Percentiles rank a stretch among this genome's conserved stretches.
These are phyloP conservation scores for Annulohypoxylon bovei DNA, from an alignment of 495 filamentous ascomycete species.

Conservation along the genomic window DNA sequence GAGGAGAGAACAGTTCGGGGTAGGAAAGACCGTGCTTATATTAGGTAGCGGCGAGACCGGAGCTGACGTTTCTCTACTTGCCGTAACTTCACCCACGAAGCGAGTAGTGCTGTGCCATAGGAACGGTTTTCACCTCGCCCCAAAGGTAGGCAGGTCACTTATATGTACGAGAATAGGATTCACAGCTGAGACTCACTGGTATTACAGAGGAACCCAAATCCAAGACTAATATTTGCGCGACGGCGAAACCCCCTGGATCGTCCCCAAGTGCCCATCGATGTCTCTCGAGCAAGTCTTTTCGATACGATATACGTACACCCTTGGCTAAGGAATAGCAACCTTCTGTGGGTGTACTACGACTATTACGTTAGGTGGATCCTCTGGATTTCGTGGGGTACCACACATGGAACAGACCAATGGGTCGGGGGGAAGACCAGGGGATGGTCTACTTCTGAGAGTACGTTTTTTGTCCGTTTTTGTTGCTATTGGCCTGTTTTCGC, in stretches of 20 bases:
- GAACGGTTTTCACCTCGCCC: conserved; percentile 50
- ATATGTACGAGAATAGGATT: conserved; percentile 12
- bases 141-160: conserved; percentile 40
- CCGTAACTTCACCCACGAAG: conserved; percentile 51
- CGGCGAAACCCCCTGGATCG: conserved; percentile 25
- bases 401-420: conserved; percentile 39
- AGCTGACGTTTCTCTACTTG: conserved; percentile 52
- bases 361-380: conserved; percentile 34
- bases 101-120: conserved; percentile 54
- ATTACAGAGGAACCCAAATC: conserved; percentile 39
- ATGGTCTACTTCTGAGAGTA: conserved; percentile 41
- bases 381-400: conserved; percentile 39
- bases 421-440: conserved; percentile 36
- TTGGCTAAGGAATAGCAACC: conserved; percentile 41
- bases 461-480: not conserved
- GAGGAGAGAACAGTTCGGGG: conserved; percentile 46
- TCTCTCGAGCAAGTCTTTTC: conserved; percentile 55
- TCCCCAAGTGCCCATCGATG: conserved; percentile 56
- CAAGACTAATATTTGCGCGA: conserved; percentile 26
- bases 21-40: conserved; percentile 48
- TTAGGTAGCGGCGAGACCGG: conserved; percentile 54
- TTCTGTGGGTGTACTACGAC: conserved; percentile 43
- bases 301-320: conserved; percentile 61
- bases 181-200: conserved; percentile 2
- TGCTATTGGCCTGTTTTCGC: not conserved